These are phyloP conservation scores for Penicillium sumatraense DNA, from an alignment of 2,329 filamentous ascomycete genomes.

Conservation along the genomic window DNA sequence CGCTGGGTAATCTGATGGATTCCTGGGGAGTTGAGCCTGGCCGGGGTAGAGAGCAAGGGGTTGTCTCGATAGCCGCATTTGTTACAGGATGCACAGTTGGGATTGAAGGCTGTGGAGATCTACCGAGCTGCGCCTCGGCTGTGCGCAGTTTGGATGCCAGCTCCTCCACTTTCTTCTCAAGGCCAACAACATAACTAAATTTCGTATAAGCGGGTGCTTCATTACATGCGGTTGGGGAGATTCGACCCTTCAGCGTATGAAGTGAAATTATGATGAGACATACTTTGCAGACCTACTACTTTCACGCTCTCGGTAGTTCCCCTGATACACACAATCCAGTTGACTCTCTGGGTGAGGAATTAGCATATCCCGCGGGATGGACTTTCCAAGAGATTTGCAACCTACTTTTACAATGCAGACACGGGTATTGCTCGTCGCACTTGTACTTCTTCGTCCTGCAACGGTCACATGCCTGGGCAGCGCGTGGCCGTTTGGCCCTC, in stretches of 20 bases:
- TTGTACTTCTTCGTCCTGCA: constrained; percentile 56
- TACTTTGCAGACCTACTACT: constrained; percentile 35
- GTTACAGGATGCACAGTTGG: constrained; percentile 5
- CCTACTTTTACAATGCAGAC: constrained; percentile 51
- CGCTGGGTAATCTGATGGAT: constrained; percentile 15
- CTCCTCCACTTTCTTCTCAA: constrained; percentile 41
- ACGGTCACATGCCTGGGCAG: constrained; percentile 52
- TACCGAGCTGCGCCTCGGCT: constrained; percentile 23
- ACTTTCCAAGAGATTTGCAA: background rate
- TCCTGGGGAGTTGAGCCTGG: constrained; percentile 25
- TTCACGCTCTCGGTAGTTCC: constrained; percentile 38
- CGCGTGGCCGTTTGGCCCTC: constrained; percentile 44
- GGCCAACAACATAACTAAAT: constrained; percentile 40
- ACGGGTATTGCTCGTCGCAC: constrained; percentile 53
- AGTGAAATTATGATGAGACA: background rate
- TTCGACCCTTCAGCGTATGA: background rate
- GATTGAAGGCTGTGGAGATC: constrained; percentile 16
- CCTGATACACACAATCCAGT: constrained; percentile 40
- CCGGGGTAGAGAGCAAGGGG: constrained; percentile 30
- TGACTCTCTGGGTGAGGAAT: constrained; percentile 32
- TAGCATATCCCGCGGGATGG: background rate
- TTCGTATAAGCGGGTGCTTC: constrained; percentile 6
- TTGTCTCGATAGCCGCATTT: constrained; percentile 20
- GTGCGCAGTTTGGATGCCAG: constrained; percentile 31
- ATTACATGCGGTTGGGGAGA: background rate